Evolutionary conservation across 352 stramenopile species (phyloP).

Genomic region (Thalassiosira livingstoniorum): DNA sequence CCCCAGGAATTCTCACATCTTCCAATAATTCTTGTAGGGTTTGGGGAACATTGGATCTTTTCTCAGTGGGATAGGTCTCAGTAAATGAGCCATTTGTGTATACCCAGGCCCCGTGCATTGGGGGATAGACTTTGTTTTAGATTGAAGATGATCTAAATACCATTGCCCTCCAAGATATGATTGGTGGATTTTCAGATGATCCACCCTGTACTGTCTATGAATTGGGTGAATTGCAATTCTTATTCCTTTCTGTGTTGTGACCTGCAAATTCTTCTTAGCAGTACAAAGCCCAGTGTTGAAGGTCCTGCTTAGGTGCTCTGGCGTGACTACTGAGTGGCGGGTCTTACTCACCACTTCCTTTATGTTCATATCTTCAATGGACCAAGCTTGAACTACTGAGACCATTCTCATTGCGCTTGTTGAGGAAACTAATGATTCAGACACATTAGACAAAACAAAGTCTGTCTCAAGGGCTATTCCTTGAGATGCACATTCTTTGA

Average conservation of each 20-base stretch:
- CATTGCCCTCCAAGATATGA: slow-evolving; percentile 1
- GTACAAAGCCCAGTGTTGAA: slow-evolving; percentile 6
- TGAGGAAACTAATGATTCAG: neutral
- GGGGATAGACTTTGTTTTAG: neutral
- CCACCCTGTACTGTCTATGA: slow-evolving; percentile 3
- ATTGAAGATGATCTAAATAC: neutral
- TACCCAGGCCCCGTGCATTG: slow-evolving; percentile 10
- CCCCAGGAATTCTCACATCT: slow-evolving; percentile 13
- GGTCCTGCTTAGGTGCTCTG: neutral
- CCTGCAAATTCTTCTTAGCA: neutral
- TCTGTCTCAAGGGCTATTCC: neutral
- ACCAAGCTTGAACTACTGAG: neutral
- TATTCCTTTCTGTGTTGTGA: slow-evolving; percentile 17
- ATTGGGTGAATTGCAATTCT: slow-evolving; percentile 9
- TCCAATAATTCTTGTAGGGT: neutral
- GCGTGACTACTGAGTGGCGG: slow-evolving; percentile 1
- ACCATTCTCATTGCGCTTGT: neutral
- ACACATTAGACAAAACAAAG: neutral
- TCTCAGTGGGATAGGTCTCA: neutral
- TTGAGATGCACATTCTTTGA: neutral
- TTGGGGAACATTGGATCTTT: neutral
- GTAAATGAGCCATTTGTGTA: slow-evolving; percentile 11
- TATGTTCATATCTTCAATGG: neutral
- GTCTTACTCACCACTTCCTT: neutral
- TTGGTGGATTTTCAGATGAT: slow-evolving; percentile 10